phyloP scores from a whole-genome alignment of 345 rosid species.

The Diplotaxis tenuifolia region DNA sequence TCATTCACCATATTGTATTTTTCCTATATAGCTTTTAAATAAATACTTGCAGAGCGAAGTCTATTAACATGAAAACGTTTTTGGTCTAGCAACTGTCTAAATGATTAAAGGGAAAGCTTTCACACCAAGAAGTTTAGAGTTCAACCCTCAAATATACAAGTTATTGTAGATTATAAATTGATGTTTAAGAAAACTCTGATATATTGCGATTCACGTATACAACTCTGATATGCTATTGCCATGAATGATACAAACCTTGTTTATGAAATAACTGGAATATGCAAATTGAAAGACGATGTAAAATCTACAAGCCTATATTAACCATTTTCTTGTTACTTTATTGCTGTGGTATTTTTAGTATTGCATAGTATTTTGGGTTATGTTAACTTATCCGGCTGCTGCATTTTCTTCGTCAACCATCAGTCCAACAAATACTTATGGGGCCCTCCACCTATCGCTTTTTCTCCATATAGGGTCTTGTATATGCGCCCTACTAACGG shows the following conservation, averaged over 20 bases:
- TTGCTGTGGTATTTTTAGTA: not conserved
- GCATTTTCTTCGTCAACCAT: slow-evolving; percentile 15
- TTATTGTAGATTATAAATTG: not conserved
- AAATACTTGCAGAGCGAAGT: not conserved
- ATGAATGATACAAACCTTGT: not conserved
- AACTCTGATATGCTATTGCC: not conserved
- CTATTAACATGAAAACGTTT: slow-evolving; percentile 2
- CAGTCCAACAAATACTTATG: slow-evolving; percentile 6
- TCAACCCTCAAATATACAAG: not conserved
- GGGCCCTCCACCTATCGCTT: not conserved
- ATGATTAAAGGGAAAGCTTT: not conserved
- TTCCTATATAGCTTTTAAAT: not conserved
- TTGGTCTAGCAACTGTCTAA: not conserved
- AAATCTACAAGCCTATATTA: not conserved
- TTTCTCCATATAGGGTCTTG: not conserved
- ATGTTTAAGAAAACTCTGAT: not conserved
- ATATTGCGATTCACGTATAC: not conserved
- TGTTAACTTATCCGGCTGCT: not conserved
- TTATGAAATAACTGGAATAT: not conserved
- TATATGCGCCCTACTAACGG: not conserved
- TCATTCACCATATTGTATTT: not conserved
- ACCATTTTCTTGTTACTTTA: not conserved
- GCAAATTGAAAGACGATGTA: not conserved
- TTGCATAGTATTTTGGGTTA: not conserved
- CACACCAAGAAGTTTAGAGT: not conserved